Evolutionary conservation across 257 asterid genomes (phyloP), one percentile per base, ranked within the genome.

Genomic region (Rehmannia glutinosa): DNA sequence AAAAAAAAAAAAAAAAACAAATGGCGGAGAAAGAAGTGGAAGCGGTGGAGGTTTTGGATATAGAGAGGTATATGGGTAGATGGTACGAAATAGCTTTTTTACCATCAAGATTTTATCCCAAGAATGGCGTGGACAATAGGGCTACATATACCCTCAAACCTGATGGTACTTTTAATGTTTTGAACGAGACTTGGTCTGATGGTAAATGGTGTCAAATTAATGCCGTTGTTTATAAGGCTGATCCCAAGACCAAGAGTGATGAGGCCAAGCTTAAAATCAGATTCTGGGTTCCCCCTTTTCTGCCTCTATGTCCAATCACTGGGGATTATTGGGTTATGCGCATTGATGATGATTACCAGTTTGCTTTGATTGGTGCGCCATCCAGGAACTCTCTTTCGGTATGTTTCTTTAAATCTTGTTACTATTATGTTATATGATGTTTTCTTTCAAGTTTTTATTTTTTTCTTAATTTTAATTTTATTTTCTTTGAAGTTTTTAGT

Each of bases 61-160:
- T 86, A 4, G 75, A 85, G 68, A 85, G 69, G 62, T 93, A 93
- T 68, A 90, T 86, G 96, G 99, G 99, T 0, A 83, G 96, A 45
- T 93, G 99, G 99, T 90, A 90, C 41, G 97, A 93, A 67, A 81
- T 93, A 3, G 99, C 96, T 25, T 88, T 96, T 15, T 85, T 93
- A 24, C 99, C 95, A 9, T 83, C 94, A 0, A 28, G 71, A 4
- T 82, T 83, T 73, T 92, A 88, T 75, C 99, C 99, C 24, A 93
- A 62, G 39, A 66, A 52, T 24, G 91, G 96, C 2, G 75, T 10
- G 2, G 86, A 93, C 71, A 90, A 96, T 0, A 81, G 97, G 76
- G 97, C 97, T 0, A 93, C 95, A 0, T 90, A 93, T 66, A 81
- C 77, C n/a, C 72, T 93, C 32, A 90, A 83, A 15, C 19, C 80